phyloP scores from a whole-genome alignment of 441 rosid genomes.

The Pelargonium australe region DNA sequence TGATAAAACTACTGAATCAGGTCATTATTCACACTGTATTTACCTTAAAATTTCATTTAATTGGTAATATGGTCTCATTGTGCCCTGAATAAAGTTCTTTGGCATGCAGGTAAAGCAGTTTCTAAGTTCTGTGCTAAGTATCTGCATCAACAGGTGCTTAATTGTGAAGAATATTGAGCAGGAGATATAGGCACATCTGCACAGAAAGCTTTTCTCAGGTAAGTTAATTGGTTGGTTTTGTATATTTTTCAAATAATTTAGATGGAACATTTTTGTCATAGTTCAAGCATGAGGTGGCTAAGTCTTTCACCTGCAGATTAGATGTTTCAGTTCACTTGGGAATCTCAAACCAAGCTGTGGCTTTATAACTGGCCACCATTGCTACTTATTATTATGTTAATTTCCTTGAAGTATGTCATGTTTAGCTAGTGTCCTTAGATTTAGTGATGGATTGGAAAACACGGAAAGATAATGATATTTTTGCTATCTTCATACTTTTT shows the following conservation, averaged over 20 bases:
- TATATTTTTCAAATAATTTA: conserved; percentile 3
- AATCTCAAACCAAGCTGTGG: conserved; percentile 12
- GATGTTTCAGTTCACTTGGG: conserved; percentile 7
- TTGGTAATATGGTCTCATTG: conserved; percentile 3
- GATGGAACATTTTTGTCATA: neutral
- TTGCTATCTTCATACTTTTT: neutral
- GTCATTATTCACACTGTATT: neutral
- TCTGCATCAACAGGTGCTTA: conserved; percentile 77
- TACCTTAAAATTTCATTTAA: neutral
- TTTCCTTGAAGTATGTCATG: neutral
- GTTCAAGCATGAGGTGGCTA: conserved; percentile 15
- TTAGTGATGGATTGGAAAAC: neutral
- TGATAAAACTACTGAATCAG: neutral
- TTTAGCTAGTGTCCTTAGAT: neutral
- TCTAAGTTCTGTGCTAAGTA: conserved; percentile 85
- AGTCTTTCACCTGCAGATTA: conserved; percentile 8
- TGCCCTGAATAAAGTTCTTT: conserved; percentile 11
- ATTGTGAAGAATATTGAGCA: conserved; percentile 55
- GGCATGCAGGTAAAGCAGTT: conserved; percentile 72
- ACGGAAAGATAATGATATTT: neutral
- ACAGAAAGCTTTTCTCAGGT: conserved; percentile 81
- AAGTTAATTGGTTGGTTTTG: conserved; percentile 11
- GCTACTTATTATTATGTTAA: neutral
- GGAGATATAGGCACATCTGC: conserved; percentile 68
- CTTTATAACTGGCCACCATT: neutral